Evolutionary conservation across 768 basidiomycete species (phyloP).

Genomic region (Suillus subluteus): DNA sequence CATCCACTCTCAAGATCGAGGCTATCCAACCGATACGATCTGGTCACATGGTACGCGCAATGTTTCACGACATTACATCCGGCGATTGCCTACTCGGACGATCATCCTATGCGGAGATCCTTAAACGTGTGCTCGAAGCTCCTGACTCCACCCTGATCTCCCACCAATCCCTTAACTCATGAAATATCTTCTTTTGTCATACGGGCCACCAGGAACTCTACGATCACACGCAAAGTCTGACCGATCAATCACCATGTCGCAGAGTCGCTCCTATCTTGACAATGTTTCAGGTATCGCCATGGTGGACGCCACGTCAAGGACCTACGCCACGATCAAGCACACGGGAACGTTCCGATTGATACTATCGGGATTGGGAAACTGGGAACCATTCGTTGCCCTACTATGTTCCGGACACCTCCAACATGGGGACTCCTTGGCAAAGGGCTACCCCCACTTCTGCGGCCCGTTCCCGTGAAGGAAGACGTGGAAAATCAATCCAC

Average conservation of each 20-base stretch:
- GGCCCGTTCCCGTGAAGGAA: background rate
- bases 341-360: slow-evolving; percentile 9
- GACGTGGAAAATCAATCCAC: slow-evolving; percentile 2
- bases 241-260: slow-evolving; percentile 3
- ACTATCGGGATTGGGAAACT: background rate
- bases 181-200: background rate
- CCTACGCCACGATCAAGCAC: slow-evolving; percentile 7
- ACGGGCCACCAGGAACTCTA: background rate
- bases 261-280: background rate
- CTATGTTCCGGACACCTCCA: background rate
- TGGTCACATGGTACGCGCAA: background rate
- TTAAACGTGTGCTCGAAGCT: background rate
- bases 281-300: slow-evolving; percentile 1
- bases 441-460: background rate
- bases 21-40: background rate
- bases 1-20: background rate
- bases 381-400: background rate
- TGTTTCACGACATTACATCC: background rate
- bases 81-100: slow-evolving; percentile 1
- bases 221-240: background rate
- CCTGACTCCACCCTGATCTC: slow-evolving; percentile 1
- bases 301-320: slow-evolving; percentile 4
- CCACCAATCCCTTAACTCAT: background rate
- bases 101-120: background rate
- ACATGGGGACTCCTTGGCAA: background rate